Evolutionary conservation across 805 yeast species (phyloP), one percentile per base, ranked within the genome.

Genomic region (Cyberlindnera mississippiensis): DNA sequence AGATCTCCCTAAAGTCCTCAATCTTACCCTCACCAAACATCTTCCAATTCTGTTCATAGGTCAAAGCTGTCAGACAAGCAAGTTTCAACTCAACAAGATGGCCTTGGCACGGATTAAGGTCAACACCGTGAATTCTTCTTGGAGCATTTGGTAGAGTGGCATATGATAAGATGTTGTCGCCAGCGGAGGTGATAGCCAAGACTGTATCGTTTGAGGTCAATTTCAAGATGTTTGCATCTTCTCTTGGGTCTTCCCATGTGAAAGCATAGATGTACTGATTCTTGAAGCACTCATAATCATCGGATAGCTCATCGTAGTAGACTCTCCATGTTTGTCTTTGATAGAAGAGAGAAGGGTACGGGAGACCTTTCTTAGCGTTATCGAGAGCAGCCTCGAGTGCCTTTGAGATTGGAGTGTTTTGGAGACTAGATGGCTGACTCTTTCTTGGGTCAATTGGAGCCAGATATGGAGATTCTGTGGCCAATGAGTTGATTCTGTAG

Each of bases 171-270:
- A 85, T 69, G 58, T 86, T 85, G 64, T 85, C 95, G 50, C 93
- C 93, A 5, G 95, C 95, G 33, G 91, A 84, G 4, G 95, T 85
- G 42, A 85, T 85, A 17, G 91, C 90, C 51, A 85, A 69, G 3
- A 85, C 85, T 1, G 87, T 82, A 56, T 86, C 95, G 24, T 73
- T 71, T 12, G 78, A 63, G 26, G 70, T 67, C 53, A 85, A 68
- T 33, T 79, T 73, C 51, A 85, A 69, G 42, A 85, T 81, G 37
- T 71, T 71, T 46, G 77, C 75, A 65, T 85, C 95, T 64, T 84
- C 93, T 42, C 83, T 72, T 24, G 95, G 95, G 58, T 86, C 95
- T 63, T 85, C 95, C 95, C 95, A 85, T 6, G 95, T 85, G 63
- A 85, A 85, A 4, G 95, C 90, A 58, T 85, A 86, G 46, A 85